Conservation (phyloP, 192 early-diverging fungal genomes). For the Coemansia sp. region DNA sequence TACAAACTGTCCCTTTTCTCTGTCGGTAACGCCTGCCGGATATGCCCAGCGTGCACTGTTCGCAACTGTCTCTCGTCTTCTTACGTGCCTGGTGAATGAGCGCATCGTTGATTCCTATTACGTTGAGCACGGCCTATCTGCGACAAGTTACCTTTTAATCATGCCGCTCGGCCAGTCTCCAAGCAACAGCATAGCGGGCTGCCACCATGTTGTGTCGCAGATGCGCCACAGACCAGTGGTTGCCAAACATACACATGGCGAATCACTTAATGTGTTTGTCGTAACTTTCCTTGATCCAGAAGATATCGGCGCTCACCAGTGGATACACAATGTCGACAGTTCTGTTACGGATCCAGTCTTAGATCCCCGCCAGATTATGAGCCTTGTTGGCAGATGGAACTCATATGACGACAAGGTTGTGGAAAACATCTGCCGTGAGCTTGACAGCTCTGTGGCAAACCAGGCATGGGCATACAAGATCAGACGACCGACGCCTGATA, state of each 20-base stretch:
- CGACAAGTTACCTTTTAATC: constrained; percentile 17
- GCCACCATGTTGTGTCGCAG: constrained; percentile 27
- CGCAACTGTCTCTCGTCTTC: constrained; percentile 59
- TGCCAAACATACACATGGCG: neutral
- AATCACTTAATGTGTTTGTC: neutral
- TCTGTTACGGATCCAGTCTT: constrained; percentile 12
- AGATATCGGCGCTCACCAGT: constrained; percentile 36
- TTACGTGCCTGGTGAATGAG: constrained; percentile 61
- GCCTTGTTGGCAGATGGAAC: constrained; percentile 47
- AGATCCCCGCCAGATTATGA: constrained; percentile 49
- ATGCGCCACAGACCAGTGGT: constrained; percentile 26
- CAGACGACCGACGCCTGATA: constrained; percentile 25
- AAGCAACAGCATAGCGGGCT: constrained; percentile 13
- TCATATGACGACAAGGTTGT: constrained; percentile 32
- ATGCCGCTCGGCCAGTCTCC: constrained; percentile 25
- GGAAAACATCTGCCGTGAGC: constrained; percentile 49
- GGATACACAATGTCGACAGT: constrained; percentile 12
- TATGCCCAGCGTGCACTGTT: constrained; percentile 43
- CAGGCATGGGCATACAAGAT: constrained; percentile 49
- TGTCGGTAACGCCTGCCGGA: constrained; percentile 24
- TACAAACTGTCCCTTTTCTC: constrained; percentile 11
- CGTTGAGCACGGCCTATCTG: constrained; percentile 27
- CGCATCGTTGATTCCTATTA: constrained; percentile 52
- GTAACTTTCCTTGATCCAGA: constrained; percentile 50
- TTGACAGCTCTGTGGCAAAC: constrained; percentile 57